Conservation (phyloP, 2,329 filamentous ascomycete species). For the Phyllosticta citrichinensis region DNA sequence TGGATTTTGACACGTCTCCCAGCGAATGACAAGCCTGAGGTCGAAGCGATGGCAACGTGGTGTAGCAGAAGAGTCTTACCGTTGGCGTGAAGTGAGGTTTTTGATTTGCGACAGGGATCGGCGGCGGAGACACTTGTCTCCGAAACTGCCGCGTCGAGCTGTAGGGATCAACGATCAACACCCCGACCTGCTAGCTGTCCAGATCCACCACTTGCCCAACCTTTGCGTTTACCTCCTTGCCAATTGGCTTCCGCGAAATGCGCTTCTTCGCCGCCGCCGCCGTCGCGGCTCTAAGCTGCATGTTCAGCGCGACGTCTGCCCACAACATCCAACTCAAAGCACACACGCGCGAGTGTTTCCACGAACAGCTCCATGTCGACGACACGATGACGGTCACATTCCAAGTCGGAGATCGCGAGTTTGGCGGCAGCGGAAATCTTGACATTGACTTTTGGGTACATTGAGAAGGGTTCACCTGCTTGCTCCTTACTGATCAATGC, state of each 20-base stretch:
- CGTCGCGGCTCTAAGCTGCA: conserved; percentile 41
- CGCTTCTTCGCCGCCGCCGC: conserved; percentile 27
- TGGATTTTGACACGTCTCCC: no score
- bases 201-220: background rate
- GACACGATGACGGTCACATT: conserved; percentile 98
- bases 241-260: background rate
- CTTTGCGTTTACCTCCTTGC: background rate
- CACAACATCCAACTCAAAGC: conserved; percentile 95
- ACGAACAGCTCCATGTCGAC: conserved; percentile 83
- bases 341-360: conserved; percentile 94
- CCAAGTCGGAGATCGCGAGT: conserved; percentile 94
- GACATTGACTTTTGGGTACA: conserved; percentile 96
- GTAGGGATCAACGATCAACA: background rate
- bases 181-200: conserved; percentile 1
- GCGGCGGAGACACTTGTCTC: background rate
- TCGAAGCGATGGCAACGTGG: background rate
- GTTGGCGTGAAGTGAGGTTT: background rate
- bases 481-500: background rate
- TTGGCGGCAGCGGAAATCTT: conserved; percentile 85
- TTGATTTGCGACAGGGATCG: background rate
- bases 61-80: background rate
- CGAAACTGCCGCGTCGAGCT: conserved; percentile 7
- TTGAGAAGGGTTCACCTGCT: conserved; percentile 8
- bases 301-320: conserved; percentile 56
- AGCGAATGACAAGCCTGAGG: background rate